Evolutionary conservation across 352 stramenopile species (phyloP).

Genomic region (Lagenidium giganteum): DNA sequence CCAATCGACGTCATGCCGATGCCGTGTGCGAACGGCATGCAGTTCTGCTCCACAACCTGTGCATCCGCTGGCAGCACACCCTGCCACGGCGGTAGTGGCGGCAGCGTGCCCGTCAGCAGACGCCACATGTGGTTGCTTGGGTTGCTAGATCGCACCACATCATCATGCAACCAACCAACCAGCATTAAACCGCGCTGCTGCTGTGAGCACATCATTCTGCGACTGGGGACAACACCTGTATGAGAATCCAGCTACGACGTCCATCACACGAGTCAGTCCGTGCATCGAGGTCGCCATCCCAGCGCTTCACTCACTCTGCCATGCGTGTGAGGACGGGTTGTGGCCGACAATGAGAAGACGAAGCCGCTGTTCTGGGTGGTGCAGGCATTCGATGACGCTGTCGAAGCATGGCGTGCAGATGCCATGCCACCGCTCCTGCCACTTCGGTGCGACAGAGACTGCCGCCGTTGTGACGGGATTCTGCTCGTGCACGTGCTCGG

Average conservation of each 20-base stretch:
- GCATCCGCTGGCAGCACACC: slow-evolving; percentile 45
- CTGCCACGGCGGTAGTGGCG: slow-evolving; percentile 30
- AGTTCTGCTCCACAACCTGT: slow-evolving; percentile 54
- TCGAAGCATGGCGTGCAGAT: slow-evolving; percentile 65
- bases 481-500: not conserved
- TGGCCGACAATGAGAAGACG: slow-evolving; percentile 75
- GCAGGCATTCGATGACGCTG: slow-evolving; percentile 27
- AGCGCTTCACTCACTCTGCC: slow-evolving; percentile 37
- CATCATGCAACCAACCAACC: not conserved
- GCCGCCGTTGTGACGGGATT: too few species aligned
- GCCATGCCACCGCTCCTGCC: slow-evolving; percentile 66
- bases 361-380: slow-evolving; percentile 48
- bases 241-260: slow-evolving; percentile 32
- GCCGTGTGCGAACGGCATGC: slow-evolving; percentile 39
- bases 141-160: slow-evolving; percentile 57
- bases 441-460: too few species aligned
- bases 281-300: not conserved
- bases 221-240: slow-evolving; percentile 31
- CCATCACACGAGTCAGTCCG: not conserved
- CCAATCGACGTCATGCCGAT: slow-evolving; percentile 73
- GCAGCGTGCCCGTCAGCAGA: slow-evolving; percentile 54
- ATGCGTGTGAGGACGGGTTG: slow-evolving; percentile 82
- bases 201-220: too few species aligned
- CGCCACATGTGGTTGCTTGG: slow-evolving; percentile 85
- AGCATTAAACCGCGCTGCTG: not conserved